Conservation (phyloP, 495 filamentous ascomycete genomes). For the Trichoderma gamsii region DNA sequence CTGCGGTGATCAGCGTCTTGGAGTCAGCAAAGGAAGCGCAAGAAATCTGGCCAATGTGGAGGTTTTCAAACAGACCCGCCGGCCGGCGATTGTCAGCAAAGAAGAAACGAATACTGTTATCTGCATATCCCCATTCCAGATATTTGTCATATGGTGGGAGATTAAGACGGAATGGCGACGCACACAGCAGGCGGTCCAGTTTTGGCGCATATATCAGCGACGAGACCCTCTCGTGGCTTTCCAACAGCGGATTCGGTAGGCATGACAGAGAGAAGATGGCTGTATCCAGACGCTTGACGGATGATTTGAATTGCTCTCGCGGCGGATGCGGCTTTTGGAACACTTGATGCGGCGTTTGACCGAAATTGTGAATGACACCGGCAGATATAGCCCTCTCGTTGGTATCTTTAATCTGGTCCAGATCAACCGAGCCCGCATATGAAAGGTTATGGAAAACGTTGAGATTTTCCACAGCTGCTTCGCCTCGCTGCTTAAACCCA, state of each 20-base stretch:
- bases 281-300: constrained; percentile 65
- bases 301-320: constrained; percentile 59
- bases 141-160: constrained; percentile 90
- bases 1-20: constrained; percentile 81
- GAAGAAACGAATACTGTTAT: constrained; percentile 88
- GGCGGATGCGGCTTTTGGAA: constrained; percentile 73
- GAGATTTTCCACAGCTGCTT: constrained; percentile 81
- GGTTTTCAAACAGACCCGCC: constrained; percentile 83
- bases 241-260: constrained; percentile 74
- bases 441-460: constrained; percentile 96
- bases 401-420: constrained; percentile 85
- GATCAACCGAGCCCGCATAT: constrained; percentile 86
- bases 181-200: constrained; percentile 75
- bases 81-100: constrained; percentile 57
- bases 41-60: constrained; percentile 83
- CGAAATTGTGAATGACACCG: constrained; percentile 96
- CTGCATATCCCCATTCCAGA: constrained; percentile 93
- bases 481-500: constrained; percentile 89
- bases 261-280: constrained; percentile 69
- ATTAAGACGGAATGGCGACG: constrained; percentile 75
- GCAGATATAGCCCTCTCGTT: constrained; percentile 80
- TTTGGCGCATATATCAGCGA: constrained; percentile 73
- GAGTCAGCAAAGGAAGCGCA: constrained; percentile 79
- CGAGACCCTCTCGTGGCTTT: constrained; percentile 72
- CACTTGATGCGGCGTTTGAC: constrained; percentile 92